These are phyloP conservation scores for Metschnikowia aberdeeniae DNA, from an alignment of 805 yeast genomes.

Conservation along the genomic window DNA sequence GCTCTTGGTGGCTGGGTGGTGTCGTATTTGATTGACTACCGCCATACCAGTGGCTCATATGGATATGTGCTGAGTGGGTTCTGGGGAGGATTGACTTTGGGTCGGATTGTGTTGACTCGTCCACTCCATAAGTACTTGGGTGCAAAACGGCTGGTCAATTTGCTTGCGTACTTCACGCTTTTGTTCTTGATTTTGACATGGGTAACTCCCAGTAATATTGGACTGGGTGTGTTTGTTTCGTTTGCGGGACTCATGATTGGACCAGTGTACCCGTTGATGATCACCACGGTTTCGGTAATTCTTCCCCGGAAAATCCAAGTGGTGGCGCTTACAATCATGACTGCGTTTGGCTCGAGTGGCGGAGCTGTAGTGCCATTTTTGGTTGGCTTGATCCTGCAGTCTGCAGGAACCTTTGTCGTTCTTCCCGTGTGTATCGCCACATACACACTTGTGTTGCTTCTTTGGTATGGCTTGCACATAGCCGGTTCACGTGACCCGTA, in stretches of 20 bases:
- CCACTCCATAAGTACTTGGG: constrained; percentile 17
- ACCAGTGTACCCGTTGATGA: constrained; percentile 23
- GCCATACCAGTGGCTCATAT: constrained; percentile 15
- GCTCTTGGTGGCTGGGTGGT: constrained; percentile 25
- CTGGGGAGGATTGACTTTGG: constrained; percentile 25
- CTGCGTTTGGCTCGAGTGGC: constrained; percentile 25
- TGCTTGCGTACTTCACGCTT: constrained; percentile 13
- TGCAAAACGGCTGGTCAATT: constrained; percentile 14
- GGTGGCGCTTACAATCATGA: constrained; percentile 21
- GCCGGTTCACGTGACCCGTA: background rate
- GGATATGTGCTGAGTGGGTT: constrained; percentile 24
- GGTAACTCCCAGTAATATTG: constrained; percentile 13
- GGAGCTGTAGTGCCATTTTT: constrained; percentile 24
- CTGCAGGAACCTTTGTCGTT: constrained; percentile 22
- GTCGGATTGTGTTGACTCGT: constrained; percentile 19
- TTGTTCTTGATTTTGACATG: constrained; percentile 16
- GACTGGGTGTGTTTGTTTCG: constrained; percentile 17
- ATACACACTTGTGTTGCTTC: constrained; percentile 14
- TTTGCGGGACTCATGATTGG: constrained; percentile 20
- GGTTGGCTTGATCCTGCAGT: constrained; percentile 21
- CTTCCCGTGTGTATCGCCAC: constrained; percentile 21
- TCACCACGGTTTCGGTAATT: constrained; percentile 18
- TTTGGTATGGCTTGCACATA: constrained; percentile 13
- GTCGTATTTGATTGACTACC: constrained; percentile 21
- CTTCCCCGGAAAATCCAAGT: constrained; percentile 24